Base-by-base conservation (phyloP, 2,329 filamentous ascomycete species). In the Hypoxylon rubiginosum region DNA sequence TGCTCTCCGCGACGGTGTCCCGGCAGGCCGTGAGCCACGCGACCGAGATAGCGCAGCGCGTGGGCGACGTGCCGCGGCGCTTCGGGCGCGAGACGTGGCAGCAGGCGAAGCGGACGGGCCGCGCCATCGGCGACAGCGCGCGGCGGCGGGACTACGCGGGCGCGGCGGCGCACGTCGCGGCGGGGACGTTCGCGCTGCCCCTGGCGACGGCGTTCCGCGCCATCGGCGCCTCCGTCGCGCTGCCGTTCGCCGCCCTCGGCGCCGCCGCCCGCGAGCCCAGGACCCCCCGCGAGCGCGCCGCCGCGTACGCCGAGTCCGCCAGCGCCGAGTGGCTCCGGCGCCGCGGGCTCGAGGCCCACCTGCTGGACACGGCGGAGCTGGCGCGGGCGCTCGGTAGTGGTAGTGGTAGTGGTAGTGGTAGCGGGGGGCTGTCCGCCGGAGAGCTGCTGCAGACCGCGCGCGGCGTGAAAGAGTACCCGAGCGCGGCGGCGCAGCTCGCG, bases 11-110 rank as follows among this genome's bases (percentile, higher is more conserved):
- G 53, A 82, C 78, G 19, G 80, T 84, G 0, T 80, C 81, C 0
- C 79, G 82, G 53, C 78, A 81, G 2, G 82, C 82, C 5, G 62
- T 83, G 17, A 77, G 76, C 30, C 82, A 83, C 81, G 82, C 81
- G 1, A 78, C 75, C 32, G 82, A 83, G 51, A 71, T 82, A 13
- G 82, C 75, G 7, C 75, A 75, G 36, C 70, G 77, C 21, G 51
- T 84, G 1, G 72, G 78, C 55, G 66, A 76, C 11, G 75, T 74
- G 66, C 85, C 75, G 10, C 77, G 72, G 48, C 70, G 70, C 4
- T 73, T 80, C 24, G 77, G 80, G 66, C 79, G 79, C 57, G 74
- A 76, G 8, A 76, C 83, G 2, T 67, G 71, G 1, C 68, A 68
- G 7, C 80, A 82, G 64, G 75, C 77, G 11, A 82, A 79, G 66